These are phyloP conservation scores for Chimonanthus praecox DNA, from an alignment of 164 flowering plant genomes.

Conservation along the genomic window DNA sequence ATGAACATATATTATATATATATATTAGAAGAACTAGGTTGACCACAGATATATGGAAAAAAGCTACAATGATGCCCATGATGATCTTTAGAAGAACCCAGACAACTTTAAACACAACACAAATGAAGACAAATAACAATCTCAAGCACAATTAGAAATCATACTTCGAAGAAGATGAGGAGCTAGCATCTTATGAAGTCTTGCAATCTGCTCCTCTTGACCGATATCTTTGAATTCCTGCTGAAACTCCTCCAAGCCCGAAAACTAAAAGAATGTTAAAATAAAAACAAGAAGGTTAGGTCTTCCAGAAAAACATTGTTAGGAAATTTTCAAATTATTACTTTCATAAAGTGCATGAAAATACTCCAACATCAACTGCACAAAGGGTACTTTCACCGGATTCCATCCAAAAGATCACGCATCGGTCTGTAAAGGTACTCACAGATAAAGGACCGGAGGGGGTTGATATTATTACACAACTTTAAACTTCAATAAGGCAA, in stretches of 20 bases:
- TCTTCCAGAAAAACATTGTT: background rate
- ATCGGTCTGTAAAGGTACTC: no score
- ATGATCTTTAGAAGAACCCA: no score
- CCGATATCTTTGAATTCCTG: conserved; percentile 96
- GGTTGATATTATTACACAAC: background rate
- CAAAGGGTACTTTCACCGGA: no score
- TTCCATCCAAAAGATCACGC: no score
- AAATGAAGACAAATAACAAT: background rate
- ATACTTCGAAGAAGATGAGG: conserved; percentile 97
- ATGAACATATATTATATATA: no score
- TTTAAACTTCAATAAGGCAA: background rate
- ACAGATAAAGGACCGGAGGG: no score
- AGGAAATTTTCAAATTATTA: background rate
- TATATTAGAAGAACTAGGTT: no score
- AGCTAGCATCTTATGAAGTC: conserved; percentile 94
- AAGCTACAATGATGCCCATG: no score
- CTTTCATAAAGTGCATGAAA: background rate
- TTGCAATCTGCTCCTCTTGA: conserved; percentile 95
- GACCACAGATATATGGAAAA: no score
- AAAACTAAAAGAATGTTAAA: conserved; percentile 57
- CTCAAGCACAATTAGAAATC: background rate
- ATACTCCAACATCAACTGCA: background rate
- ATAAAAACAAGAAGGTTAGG: background rate
- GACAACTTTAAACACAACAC: background rate
- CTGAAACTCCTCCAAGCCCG: conserved; percentile 90